These are phyloP conservation scores for Amphichorda felina DNA, from an alignment of 2,329 filamentous ascomycete genomes.

Conservation along the genomic window DNA sequence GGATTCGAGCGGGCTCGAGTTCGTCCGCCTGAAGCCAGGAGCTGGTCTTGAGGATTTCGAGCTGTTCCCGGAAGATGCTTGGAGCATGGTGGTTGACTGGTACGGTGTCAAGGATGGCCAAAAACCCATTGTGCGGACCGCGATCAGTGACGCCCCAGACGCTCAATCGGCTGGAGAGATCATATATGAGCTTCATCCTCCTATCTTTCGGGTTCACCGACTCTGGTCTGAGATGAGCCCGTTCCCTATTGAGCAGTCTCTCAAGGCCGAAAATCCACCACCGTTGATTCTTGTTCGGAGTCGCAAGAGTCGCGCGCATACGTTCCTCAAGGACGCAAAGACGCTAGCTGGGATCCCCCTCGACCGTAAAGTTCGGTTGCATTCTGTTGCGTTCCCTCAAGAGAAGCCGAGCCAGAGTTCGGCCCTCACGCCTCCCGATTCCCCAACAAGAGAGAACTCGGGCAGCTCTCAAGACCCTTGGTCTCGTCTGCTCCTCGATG, in stretches of 20 bases:
- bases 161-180: constrained; percentile 49
- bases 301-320: constrained; percentile 54
- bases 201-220: constrained; percentile 74
- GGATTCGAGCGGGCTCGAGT: constrained; percentile 39
- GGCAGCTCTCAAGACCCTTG: constrained; percentile 18
- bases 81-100: constrained; percentile 71
- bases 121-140: constrained; percentile 60
- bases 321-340: constrained; percentile 71
- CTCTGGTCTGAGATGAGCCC: constrained; percentile 52
- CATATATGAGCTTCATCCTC: constrained; percentile 73
- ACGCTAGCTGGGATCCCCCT: constrained; percentile 52
- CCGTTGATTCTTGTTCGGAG: constrained; percentile 61
- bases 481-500: constrained; percentile 29
- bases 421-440: constrained; percentile 27
- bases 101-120: constrained; percentile 65
- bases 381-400: constrained; percentile 1
- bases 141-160: constrained; percentile 54
- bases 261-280: constrained; percentile 48
- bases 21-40: constrained; percentile 63
- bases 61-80: constrained; percentile 67
- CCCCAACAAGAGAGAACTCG: constrained; percentile 17
- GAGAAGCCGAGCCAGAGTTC: constrained; percentile 11
- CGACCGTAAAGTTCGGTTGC: constrained; percentile 62
- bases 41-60: constrained; percentile 61
- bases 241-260: constrained; percentile 40